Evolutionary conservation across 306 rosid genomes (phyloP).

Genomic region (peach (Prunus persica)): Prunus_persica_NCBIv2 NC_034010.1:28410001-28410500

Average conservation of each 20-base stretch:
- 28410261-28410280: not conserved
- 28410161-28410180: not conserved
- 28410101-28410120: not conserved
- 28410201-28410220: not conserved
- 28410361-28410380: not conserved
- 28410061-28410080: conserved; percentile 1
- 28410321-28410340: not conserved
- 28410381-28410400: not conserved
- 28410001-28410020: no score
- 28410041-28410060: not conserved
- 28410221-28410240: not conserved
- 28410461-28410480: not conserved
- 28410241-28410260: not conserved
- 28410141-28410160: not conserved
- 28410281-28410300: not conserved
- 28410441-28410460: conserved; percentile 1
- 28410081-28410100: not conserved
- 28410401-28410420: conserved; percentile 1
- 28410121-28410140: not conserved
- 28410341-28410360: not conserved
- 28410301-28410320: not conserved
- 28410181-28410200: no score
- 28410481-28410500: no score
- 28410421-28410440: not conserved
- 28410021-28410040: not conserved